Evolutionary conservation across 768 basidiomycete species (phyloP).

Genomic region (Mycena capillaripes): DNA sequence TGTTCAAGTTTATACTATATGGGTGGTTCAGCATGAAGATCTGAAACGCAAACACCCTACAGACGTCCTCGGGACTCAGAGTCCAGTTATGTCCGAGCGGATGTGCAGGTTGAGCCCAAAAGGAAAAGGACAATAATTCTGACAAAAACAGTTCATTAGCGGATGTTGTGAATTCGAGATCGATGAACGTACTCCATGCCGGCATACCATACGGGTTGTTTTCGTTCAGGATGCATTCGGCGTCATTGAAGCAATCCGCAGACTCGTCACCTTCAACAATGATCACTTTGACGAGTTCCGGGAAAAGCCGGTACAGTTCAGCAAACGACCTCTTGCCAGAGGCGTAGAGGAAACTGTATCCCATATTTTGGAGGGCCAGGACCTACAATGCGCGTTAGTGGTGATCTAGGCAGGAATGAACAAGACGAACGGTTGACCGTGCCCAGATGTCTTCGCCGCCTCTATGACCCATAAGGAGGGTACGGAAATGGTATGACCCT

Average conservation of each 20-base stretch:
- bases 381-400: constrained; percentile 11
- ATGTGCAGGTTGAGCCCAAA: constrained; percentile 17
- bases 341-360: constrained; percentile 30
- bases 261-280: constrained; percentile 20
- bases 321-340: constrained; percentile 39
- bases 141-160: background rate
- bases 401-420: background rate
- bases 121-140: constrained; percentile 44
- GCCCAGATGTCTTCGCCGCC: constrained; percentile 51
- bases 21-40: constrained; percentile 44
- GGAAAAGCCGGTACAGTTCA: constrained; percentile 48
- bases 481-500: constrained; percentile 46
- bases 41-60: constrained; percentile 11
- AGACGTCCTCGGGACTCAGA: constrained; percentile 44
- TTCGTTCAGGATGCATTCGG: constrained; percentile 44
- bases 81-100: constrained; percentile 49
- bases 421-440: constrained; percentile 42
- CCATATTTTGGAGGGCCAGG: constrained; percentile 42
- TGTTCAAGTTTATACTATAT: constrained; percentile 16
- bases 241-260: constrained; percentile 4
- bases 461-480: constrained; percentile 38
- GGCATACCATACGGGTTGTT: constrained; percentile 51
- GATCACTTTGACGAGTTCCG: constrained; percentile 50
- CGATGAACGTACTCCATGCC: constrained; percentile 42
- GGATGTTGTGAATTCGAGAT: background rate